phyloP scores from a whole-genome alignment of 2,329 filamentous ascomycete species.

The Pseudogymnoascus verrucosus region DNA sequence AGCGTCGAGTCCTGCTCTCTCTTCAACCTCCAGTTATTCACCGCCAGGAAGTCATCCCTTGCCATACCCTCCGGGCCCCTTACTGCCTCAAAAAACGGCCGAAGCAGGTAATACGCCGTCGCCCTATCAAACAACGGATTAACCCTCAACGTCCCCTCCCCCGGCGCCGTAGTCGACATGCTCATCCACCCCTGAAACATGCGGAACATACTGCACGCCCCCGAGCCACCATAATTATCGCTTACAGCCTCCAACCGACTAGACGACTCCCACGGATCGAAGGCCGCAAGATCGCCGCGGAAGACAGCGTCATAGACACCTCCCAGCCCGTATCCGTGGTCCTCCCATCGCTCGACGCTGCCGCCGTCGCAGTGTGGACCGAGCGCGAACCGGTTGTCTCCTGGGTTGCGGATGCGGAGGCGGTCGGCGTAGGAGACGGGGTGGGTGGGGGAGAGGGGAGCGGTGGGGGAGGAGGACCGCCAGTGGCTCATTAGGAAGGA shows the following conservation, averaged over 20 bases:
- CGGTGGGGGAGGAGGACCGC: conserved; percentile 39
- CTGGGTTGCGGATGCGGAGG: conserved; percentile 59
- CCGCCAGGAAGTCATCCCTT: conserved; percentile 39
- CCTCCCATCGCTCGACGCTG: conserved; percentile 68
- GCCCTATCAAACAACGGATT: conserved; percentile 70
- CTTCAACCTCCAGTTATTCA: conserved; percentile 54
- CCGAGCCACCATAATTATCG: conserved; percentile 73
- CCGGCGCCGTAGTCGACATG: conserved; percentile 64
- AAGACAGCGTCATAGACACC: conserved; percentile 68
- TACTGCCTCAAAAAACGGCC: conserved; percentile 68
- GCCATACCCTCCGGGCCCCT: conserved; percentile 18
- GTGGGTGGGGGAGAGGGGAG: conserved; percentile 42
- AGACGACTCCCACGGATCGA: conserved; percentile 74
- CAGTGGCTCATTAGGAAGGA: conserved; percentile 50
- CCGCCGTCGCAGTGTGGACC: conserved; percentile 69
- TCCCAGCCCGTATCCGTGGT: conserved; percentile 55
- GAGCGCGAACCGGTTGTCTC: conserved; percentile 61
- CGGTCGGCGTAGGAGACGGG: conserved; percentile 61
- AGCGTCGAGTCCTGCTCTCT: conserved; percentile 48
- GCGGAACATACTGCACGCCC: conserved; percentile 76
- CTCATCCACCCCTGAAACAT: conserved; percentile 87
- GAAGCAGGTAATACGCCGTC: conserved; percentile 71
- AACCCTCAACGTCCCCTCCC: conserved; percentile 73
- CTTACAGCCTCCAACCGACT: conserved; percentile 59
- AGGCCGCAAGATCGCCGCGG: conserved; percentile 67